Conservation (phyloP, 306 rosid genomes). For the Fragaria vesca region DNA sequence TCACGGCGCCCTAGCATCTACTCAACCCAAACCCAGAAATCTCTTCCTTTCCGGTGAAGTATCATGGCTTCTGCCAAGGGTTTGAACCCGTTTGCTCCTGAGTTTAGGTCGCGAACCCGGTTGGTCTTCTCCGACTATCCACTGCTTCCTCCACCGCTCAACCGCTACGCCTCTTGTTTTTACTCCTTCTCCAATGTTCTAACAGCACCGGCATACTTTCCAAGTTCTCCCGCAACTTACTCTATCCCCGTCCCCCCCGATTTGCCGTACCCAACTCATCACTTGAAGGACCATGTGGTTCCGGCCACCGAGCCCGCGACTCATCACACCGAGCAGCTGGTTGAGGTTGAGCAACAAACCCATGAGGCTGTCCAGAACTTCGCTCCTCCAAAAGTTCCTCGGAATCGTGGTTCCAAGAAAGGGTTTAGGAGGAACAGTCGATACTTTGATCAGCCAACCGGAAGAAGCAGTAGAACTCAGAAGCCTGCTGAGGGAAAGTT, state of each 20-base stretch:
- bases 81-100: constrained; percentile 6
- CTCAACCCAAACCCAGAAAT: neutral
- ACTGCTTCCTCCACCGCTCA: neutral
- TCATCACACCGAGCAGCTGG: neutral
- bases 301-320: neutral
- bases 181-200: neutral
- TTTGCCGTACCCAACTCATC: neutral
- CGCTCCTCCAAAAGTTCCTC: neutral
- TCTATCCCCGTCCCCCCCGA: neutral
- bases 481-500: neutral
- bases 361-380: neutral
- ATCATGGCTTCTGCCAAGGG: neutral
- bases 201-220: neutral
- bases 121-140: neutral
- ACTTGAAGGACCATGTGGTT: neutral
- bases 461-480: neutral
- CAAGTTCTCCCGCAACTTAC: neutral
- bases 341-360: neutral
- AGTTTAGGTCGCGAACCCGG: neutral
- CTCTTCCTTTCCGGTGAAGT: neutral
- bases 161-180: neutral
- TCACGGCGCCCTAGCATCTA: neutral
- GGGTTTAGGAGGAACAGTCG: neutral
- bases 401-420: neutral
- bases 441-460: neutral